Evolutionary conservation across 768 basidiomycete genomes (phyloP).

Genomic region (Serendipita sp.): DNA sequence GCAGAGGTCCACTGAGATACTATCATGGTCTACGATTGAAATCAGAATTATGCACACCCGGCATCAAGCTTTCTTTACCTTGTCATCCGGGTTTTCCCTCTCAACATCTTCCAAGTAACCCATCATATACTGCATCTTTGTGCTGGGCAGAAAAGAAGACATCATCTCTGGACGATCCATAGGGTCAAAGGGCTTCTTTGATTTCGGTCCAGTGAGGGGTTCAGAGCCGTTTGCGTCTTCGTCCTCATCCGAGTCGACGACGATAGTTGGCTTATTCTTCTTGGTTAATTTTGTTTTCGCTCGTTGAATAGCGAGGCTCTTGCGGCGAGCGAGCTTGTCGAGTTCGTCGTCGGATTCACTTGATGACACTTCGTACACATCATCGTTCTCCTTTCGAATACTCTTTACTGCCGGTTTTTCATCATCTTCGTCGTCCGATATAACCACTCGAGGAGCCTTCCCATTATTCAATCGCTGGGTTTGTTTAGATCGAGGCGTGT

Average conservation of each 20-base stretch:
- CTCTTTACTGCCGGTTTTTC: slow-evolving; percentile 13
- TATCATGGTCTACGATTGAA: slow-evolving; percentile 32
- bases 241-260: background rate
- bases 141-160: background rate
- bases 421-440: slow-evolving; percentile 11
- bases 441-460: slow-evolving; percentile 21
- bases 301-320: background rate
- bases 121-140: slow-evolving; percentile 35
- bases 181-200: background rate
- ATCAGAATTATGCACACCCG: background rate
- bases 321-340: background rate
- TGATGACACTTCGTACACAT: background rate
- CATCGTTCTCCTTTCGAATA: slow-evolving; percentile 14
- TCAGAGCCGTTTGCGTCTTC: background rate
- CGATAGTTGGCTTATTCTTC: background rate
- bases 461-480: slow-evolving; percentile 27
- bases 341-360: background rate
- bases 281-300: background rate
- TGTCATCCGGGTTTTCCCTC: slow-evolving; percentile 39
- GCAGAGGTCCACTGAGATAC: slow-evolving; percentile 59
- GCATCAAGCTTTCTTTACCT: slow-evolving; percentile 24
- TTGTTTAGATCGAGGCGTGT: slow-evolving; percentile 17
- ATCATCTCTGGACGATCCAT: background rate
- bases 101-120: slow-evolving; percentile 30
- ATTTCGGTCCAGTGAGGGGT: slow-evolving; percentile 11